phyloP scores from a whole-genome alignment of 345 rosid genomes.

The Pistacia vera region DNA sequence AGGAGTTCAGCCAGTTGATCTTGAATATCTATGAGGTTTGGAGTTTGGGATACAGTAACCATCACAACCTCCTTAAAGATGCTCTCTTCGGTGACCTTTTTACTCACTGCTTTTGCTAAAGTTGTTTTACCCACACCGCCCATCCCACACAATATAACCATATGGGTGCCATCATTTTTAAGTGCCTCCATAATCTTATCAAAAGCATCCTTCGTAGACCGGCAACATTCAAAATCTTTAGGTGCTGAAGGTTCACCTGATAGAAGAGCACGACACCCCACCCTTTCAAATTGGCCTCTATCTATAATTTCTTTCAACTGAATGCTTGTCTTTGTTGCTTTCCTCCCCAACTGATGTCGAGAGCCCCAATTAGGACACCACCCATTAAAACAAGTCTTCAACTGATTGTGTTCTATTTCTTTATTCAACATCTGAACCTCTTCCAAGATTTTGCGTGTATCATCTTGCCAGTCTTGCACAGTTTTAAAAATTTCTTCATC shows the following conservation, averaged over 20 bases:
- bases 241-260: not conserved
- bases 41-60: not conserved
- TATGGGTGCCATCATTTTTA: not conserved
- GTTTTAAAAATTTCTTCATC: not conserved
- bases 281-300: not conserved
- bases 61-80: conserved; percentile 9
- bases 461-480: not conserved
- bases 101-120: not conserved
- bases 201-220: not conserved
- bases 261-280: not conserved
- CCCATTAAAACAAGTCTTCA: too few relatives aligned
- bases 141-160: conserved; percentile 17
- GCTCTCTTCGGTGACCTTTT: not conserved
- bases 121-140: conserved; percentile 15
- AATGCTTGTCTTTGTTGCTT: not conserved
- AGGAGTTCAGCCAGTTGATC: not conserved
- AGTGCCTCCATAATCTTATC: conserved; percentile 1
- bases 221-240: not conserved
- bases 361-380: not conserved
- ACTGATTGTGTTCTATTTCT: too few relatives aligned
- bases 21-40: conserved; percentile 14
- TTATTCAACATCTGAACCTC: not conserved
- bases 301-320: not conserved
- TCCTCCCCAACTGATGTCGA: conserved; percentile 1
- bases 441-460: not conserved